Percentiles rank a stretch among this genome's conserved stretches.
Evolutionary conservation across 2,329 filamentous ascomycete genomes (phyloP).

Genomic region (Cladosporium sp.): DNA sequence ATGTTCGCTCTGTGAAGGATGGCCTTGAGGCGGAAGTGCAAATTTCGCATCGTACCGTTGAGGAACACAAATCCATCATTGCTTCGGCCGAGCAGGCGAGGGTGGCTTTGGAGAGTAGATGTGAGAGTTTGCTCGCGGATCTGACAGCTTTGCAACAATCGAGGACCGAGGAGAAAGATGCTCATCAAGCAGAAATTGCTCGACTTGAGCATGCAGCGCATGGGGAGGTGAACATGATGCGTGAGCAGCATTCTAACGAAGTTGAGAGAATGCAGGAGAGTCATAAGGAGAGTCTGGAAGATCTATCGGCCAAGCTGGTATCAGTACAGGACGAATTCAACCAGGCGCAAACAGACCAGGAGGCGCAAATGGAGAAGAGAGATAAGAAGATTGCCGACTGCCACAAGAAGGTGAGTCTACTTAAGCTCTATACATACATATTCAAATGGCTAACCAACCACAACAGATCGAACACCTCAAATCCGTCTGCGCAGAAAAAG

Average conservation of each 20-base stretch:
- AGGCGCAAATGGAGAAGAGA: conserved; percentile 9
- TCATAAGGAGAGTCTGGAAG: background rate
- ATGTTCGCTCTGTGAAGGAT: conserved; percentile 2
- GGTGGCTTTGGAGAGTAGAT: conserved; percentile 3
- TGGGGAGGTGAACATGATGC: background rate
- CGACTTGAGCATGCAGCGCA: background rate
- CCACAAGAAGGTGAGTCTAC: conserved; percentile 8
- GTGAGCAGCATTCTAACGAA: conserved; percentile 8
- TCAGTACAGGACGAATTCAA: conserved; percentile 17
- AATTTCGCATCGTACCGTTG: background rate
- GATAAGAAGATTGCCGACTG: conserved; percentile 9
- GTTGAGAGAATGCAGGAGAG: conserved; percentile 4
- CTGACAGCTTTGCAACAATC: background rate
- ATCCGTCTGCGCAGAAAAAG: conserved; percentile 31
- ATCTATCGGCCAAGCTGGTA: background rate
- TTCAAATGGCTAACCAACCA: background rate
- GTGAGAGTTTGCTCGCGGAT: background rate
- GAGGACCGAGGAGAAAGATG: background rate
- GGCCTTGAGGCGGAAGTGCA: background rate
- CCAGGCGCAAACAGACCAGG: conserved; percentile 13
- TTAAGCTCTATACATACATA: background rate
- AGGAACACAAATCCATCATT: conserved; percentile 1
- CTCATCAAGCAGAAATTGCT: background rate
- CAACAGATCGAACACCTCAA: conserved; percentile 27
- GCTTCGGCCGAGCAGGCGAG: background rate